These are phyloP conservation scores for Termitomyces heimii DNA, from an alignment of 768 basidiomycete species.

Conservation along the genomic window DNA sequence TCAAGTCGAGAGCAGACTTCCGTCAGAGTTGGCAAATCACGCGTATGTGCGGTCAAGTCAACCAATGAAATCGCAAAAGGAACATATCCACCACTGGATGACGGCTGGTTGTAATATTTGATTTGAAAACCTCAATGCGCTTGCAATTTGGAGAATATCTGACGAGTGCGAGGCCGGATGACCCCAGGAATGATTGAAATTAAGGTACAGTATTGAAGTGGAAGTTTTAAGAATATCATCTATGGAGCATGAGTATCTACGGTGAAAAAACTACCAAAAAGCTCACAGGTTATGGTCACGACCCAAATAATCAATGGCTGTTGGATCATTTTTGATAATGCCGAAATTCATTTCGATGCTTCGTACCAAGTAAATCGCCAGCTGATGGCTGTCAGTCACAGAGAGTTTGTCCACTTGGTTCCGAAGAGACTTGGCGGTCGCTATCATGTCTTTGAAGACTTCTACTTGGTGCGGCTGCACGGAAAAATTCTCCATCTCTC, in stretches of 20 bases:
- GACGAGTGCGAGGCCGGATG: not conserved
- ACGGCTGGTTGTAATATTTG: too few species aligned
- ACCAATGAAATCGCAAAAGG: not conserved
- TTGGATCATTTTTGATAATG: not conserved
- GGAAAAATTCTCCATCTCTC: not conserved
- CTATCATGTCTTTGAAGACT: not conserved
- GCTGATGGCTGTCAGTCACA: not conserved
- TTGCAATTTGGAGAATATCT: not conserved
- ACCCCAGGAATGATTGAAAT: conserved; percentile 14
- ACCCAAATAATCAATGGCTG: not conserved
- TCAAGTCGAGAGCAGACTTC: too few species aligned
- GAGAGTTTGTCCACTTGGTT: not conserved
- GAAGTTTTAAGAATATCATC: not conserved
- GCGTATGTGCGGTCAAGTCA: not conserved
- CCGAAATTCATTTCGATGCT: not conserved
- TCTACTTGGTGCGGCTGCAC: not conserved
- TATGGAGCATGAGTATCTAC: not conserved
- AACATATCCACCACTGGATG: not conserved
- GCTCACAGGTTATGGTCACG: not conserved
- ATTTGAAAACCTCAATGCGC: too few species aligned
- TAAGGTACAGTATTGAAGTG: not conserved
- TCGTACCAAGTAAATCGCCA: not conserved
- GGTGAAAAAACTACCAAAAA: not conserved
- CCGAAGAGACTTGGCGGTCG: not conserved
- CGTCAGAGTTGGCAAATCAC: not conserved